A percentile compares a stretch with the other conserved stretches of the same genome.
These are phyloP conservation scores for Fraxinus floribunda DNA, from an alignment of 305 asterid genomes.

Conservation along the genomic window DNA sequence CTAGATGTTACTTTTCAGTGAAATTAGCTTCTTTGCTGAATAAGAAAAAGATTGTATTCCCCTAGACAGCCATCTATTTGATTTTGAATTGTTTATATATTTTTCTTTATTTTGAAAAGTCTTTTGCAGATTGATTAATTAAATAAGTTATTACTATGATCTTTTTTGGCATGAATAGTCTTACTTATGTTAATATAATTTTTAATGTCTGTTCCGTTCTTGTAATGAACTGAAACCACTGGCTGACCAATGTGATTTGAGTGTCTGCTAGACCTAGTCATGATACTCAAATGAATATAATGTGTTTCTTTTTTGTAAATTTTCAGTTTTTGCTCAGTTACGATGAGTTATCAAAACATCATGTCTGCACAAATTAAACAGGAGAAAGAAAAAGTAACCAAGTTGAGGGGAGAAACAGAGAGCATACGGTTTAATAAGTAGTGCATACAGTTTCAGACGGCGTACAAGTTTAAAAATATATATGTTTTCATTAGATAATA, in stretches of 20 bases:
- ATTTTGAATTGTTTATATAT: not conserved
- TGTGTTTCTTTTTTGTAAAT: not conserved
- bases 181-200: not conserved
- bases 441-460: not conserved
- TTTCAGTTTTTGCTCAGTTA: not conserved
- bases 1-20: not conserved
- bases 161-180: not conserved
- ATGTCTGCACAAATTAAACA: not conserved
- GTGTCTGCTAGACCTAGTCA: not conserved
- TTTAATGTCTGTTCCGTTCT: not conserved
- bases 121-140: not conserved
- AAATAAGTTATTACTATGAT: not conserved
- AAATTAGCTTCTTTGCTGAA: not conserved
- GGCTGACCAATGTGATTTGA: not conserved
- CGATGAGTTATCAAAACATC: not conserved
- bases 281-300: not conserved
- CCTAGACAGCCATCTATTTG: not conserved
- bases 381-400: not conserved
- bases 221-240: not conserved
- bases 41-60: not conserved
- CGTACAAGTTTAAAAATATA: not conserved
- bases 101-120: not conserved
- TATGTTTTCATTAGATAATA: not conserved
- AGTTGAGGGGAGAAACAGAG: not conserved
- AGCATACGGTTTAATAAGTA: not conserved